These are phyloP conservation scores for Colletotrichum sp. DNA, from an alignment of 2,329 filamentous ascomycete species.

Conservation along the genomic window DNA sequence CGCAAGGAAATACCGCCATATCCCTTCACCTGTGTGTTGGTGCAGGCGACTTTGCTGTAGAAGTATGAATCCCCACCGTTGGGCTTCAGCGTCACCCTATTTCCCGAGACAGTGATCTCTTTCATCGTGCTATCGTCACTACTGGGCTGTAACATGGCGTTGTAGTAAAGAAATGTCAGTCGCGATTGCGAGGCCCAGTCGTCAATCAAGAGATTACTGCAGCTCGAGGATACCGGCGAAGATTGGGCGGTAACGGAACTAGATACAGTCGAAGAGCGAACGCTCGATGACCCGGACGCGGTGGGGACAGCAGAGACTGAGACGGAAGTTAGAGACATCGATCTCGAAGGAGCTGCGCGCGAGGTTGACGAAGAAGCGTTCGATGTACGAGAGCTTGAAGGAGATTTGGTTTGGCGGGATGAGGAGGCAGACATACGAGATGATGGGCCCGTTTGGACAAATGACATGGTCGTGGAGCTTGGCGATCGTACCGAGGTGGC, in stretches of 20 bases:
- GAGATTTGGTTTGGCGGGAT: neutral
- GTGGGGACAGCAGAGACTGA: neutral
- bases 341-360: neutral
- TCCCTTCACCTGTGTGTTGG: constrained; percentile 44
- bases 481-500: neutral
- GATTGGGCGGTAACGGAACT: neutral
- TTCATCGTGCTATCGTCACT: constrained; percentile 64
- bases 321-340: neutral
- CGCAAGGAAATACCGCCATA: constrained; percentile 63
- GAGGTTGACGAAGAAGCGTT: neutral
- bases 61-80: constrained; percentile 56
- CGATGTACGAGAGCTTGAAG: neutral
- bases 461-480: neutral
- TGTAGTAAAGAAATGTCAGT: constrained; percentile 66
- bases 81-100: constrained; percentile 59
- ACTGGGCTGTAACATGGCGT: constrained; percentile 58
- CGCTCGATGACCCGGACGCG: neutral
- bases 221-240: constrained; percentile 27
- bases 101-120: constrained; percentile 55
- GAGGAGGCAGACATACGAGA: neutral
- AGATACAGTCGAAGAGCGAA: neutral
- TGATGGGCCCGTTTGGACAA: neutral
- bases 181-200: constrained; percentile 68
- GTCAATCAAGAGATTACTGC: constrained; percentile 54
- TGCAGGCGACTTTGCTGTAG: constrained; percentile 61